These are phyloP conservation scores for Alnus glutinosa DNA, from an alignment of 306 rosid genomes.

Conservation along the genomic window DNA sequence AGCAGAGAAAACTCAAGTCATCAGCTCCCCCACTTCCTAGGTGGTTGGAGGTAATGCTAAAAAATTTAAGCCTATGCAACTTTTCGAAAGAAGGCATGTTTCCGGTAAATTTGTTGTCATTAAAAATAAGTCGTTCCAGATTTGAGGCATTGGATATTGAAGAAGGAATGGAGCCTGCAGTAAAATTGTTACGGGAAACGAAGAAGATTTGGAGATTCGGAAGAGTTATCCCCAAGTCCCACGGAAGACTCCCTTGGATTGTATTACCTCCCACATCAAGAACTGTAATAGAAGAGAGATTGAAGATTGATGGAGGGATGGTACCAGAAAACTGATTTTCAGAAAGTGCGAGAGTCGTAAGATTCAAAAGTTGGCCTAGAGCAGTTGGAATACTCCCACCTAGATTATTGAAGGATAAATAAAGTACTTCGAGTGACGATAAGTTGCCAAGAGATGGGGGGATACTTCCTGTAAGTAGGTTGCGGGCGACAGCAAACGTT, in stretches of 20 bases:
- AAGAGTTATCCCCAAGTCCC: not conserved
- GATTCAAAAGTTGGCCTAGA: not conserved
- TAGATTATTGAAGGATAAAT: not conserved
- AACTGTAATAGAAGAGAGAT: not conserved
- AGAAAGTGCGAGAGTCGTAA: accelerated
- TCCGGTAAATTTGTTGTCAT: not conserved
- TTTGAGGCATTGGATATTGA: not conserved
- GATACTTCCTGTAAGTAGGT: not conserved
- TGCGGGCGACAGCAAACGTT: accelerated
- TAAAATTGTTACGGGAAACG: not conserved
- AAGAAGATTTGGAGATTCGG: not conserved
- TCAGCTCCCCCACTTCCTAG: too few relatives aligned
- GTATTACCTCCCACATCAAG: not conserved
- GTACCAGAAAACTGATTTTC: not conserved
- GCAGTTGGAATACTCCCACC: not conserved
- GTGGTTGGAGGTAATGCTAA: too few relatives aligned
- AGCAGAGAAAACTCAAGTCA: not conserved
- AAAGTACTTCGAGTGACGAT: not conserved
- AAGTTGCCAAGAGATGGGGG: not conserved
- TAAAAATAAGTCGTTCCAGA: not conserved
- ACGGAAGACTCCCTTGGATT: not conserved
- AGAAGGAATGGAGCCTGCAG: not conserved
- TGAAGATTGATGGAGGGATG: not conserved
- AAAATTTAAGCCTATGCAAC: not conserved
- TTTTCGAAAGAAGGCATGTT: not conserved